Evolutionary conservation across 495 filamentous ascomycete species (phyloP).

Genomic region (Podospora pseudopauciseta): DNA sequence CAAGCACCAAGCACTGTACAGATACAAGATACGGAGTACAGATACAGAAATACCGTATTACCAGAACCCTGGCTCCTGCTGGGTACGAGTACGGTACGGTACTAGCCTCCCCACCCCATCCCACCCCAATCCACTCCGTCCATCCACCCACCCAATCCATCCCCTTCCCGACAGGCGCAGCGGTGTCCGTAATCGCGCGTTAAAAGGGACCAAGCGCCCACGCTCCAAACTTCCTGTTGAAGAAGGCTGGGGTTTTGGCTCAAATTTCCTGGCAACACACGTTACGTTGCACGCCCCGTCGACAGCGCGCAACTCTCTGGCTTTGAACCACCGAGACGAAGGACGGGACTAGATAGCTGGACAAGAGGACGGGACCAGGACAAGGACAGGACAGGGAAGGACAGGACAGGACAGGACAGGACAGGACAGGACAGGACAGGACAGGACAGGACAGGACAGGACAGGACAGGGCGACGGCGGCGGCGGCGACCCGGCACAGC

Average conservation of each 20-base stretch:
- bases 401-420: background rate
- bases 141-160: background rate
- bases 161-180: constrained; percentile 37
- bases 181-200: constrained; percentile 45
- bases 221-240: constrained; percentile 9
- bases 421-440: background rate
- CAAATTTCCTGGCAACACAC: constrained; percentile 5
- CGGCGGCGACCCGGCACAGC: background rate
- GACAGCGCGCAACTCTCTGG: background rate
- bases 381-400: background rate
- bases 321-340: background rate
- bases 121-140: constrained; percentile 1
- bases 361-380: too few species aligned
- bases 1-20: too few species aligned
- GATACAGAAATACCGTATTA: background rate
- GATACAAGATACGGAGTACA: too few species aligned
- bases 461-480: background rate
- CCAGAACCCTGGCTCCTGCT: background rate
- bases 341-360: too few species aligned
- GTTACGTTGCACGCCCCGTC: background rate
- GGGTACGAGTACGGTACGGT: constrained; percentile 3
- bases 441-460: background rate
- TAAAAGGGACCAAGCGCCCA: constrained; percentile 33
- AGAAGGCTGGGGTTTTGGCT: constrained; percentile 10
- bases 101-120: background rate